Evolutionary conservation across 208 protist genomes (phyloP).

Genomic region (Phytomonas sp.): DNA sequence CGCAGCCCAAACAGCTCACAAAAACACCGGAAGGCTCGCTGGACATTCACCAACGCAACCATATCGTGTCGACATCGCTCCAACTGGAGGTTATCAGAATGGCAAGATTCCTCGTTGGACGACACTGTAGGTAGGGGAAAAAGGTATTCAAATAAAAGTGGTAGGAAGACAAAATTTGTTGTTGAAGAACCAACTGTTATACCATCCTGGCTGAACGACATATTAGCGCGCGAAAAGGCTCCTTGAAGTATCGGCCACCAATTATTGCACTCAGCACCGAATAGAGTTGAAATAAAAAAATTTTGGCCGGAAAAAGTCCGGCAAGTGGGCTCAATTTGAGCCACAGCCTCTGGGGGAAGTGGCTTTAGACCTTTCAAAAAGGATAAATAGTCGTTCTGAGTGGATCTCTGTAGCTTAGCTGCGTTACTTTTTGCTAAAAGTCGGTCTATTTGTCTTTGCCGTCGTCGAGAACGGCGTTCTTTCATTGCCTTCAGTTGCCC

Average conservation of each 20-base stretch:
- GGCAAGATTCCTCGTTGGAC: conserved; percentile 2
- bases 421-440: conserved; percentile 26
- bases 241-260: conserved; percentile 55
- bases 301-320: not conserved
- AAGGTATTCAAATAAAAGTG: conserved; percentile 24
- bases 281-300: conserved; percentile 26
- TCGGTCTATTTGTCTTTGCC: conserved; percentile 12
- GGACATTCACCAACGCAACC: conserved; percentile 24
- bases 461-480: conserved; percentile 22
- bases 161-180: conserved; percentile 6
- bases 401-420: conserved; percentile 17
- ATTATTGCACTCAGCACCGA: conserved; percentile 58
- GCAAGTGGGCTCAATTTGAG: conserved; percentile 7
- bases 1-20: conserved; percentile 67
- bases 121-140: conserved; percentile 18
- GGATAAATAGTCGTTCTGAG: conserved; percentile 25
- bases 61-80: conserved; percentile 21
- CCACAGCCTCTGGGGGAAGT: conserved; percentile 12
- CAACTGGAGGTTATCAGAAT: conserved; percentile 16
- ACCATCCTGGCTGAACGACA: not conserved
- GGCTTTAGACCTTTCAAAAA: conserved; percentile 29
- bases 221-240: conserved; percentile 20
- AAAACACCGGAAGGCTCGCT: conserved; percentile 51
- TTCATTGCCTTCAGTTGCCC: conserved; percentile 17
- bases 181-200: not conserved